Evolutionary conservation across 305 asterid genomes (phyloP).

Genomic region (Plantago coronopus): DNA sequence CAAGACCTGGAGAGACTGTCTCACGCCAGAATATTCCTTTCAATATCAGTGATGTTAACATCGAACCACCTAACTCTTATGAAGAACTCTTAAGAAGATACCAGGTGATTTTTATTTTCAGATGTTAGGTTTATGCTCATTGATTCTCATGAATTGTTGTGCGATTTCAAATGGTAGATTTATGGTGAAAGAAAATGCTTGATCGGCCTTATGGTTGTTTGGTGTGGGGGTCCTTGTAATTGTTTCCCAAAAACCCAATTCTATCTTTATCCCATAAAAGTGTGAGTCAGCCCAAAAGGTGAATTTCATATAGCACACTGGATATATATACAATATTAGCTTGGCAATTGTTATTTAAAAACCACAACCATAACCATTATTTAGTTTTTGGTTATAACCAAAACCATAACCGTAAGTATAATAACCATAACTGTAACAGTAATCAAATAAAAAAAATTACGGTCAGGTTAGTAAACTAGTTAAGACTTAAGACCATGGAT

Average conservation of each 20-base stretch:
- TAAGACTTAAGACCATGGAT: too few relatives aligned
- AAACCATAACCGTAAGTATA: too few relatives aligned
- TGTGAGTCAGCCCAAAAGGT: not conserved
- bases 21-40: constrained; percentile 65
- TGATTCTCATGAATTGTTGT: not conserved
- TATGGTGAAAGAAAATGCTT: not conserved
- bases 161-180: not conserved
- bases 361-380: too few relatives aligned
- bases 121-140: not conserved
- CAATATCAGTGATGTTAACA: constrained; percentile 51
- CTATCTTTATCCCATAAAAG: not conserved
- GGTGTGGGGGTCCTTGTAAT: not conserved
- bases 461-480: too few relatives aligned
- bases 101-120: constrained; percentile 51
- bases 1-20: constrained; percentile 75
- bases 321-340: too few relatives aligned
- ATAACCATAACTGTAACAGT: too few relatives aligned
- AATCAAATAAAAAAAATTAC: too few relatives aligned
- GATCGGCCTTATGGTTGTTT: not conserved
- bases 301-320: not conserved
- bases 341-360: too few relatives aligned
- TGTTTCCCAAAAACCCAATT: not conserved
- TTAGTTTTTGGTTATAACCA: too few relatives aligned
- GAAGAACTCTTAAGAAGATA: constrained; percentile 67
- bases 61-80: constrained; percentile 57